Evolutionary conservation across 148 eudicot species (phyloP), one percentile per base, ranked within the genome.

Genomic region (Bassia scoparia): DNA sequence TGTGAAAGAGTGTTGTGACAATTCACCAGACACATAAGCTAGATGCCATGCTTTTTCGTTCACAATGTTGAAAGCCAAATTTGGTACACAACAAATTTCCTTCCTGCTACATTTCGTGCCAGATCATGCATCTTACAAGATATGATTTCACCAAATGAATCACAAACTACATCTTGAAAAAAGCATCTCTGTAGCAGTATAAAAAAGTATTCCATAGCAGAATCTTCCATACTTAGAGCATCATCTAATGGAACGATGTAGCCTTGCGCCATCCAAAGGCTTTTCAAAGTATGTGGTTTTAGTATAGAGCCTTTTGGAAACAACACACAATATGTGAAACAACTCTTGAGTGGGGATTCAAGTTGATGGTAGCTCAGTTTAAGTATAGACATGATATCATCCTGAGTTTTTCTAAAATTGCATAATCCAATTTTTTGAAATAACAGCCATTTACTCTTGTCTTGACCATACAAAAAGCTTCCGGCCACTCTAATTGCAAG

Each of bases 221-320:
- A 35, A 15, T 60, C 64, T 60, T 60, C 37, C 33, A 60, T 31
- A 18, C 37, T 30, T 31, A 29, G 35, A 31, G 3, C 27, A 29
- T 60, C 17, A 60, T 60, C 61, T 23, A 56, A 30, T 30, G 64
- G 64, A 60, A 60, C 64, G 30, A 31, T 18, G 17, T 60, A 60
- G 37, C 64, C 64, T 30, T 60, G 64, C 16, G 64, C 37, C 37
- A 60, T 60, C 64, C 64, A 60, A 60, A 60, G 64, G 3, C 37
- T 30, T 27, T 26, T 60, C 18, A 60, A 60, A 20, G 7, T 16
- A 1, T 15, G 9, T 7, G 14, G 17, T 8, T 31, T 16, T 60
- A 60, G 29, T 15, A 5, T 16, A 60, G 12, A 30, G 16, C 30
- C 37, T 33, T 30, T 60, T 2, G 64, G 21, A 12, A 60, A 60